phyloP scores from a whole-genome alignment of 2,329 filamentous ascomycete genomes.

The Apiospora arundinis region DNA sequence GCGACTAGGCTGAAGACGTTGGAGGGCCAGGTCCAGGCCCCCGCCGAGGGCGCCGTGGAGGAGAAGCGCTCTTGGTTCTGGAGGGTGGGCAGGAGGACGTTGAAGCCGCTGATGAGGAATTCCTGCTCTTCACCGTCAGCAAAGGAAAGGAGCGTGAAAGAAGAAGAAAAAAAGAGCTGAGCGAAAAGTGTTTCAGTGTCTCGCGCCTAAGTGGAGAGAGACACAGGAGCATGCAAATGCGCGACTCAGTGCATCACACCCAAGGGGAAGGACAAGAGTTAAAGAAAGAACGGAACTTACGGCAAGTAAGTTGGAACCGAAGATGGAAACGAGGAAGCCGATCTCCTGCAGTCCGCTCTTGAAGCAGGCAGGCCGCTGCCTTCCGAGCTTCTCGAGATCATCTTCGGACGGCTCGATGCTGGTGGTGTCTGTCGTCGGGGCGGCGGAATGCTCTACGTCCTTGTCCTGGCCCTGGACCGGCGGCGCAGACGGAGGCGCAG shows the following conservation, averaged over 20 bases:
- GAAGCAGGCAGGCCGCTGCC: constrained; percentile 24
- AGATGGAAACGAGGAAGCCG: constrained; percentile 45
- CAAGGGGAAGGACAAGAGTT: too few relatives aligned
- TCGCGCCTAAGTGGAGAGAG: background rate
- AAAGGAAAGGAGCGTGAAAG: too few relatives aligned
- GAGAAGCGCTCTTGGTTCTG: constrained; percentile 46
- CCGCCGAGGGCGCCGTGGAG: constrained; percentile 65
- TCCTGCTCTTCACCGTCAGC: constrained; percentile 39
- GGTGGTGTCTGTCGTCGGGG: background rate
- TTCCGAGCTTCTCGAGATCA: constrained; percentile 27
- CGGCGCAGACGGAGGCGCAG: background rate
- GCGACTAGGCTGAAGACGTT: constrained; percentile 62
- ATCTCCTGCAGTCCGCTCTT: constrained; percentile 26
- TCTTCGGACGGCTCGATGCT: constrained; percentile 11
- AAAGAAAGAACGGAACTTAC: constrained; percentile 35
- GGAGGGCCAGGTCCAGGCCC: constrained; percentile 66
- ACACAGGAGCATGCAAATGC: background rate
- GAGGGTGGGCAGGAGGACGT: constrained; percentile 68
- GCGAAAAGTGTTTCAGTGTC: too few relatives aligned
- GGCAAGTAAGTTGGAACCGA: constrained; percentile 62
- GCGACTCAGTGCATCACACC: background rate
- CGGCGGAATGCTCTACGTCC: constrained; percentile 11
- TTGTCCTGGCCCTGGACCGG: background rate
- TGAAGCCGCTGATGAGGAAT: constrained; percentile 78
- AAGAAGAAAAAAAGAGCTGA: too few relatives aligned